phyloP scores from a whole-genome alignment of 208 protist genomes.

The Herpetomonas samuelpessoai region DNA sequence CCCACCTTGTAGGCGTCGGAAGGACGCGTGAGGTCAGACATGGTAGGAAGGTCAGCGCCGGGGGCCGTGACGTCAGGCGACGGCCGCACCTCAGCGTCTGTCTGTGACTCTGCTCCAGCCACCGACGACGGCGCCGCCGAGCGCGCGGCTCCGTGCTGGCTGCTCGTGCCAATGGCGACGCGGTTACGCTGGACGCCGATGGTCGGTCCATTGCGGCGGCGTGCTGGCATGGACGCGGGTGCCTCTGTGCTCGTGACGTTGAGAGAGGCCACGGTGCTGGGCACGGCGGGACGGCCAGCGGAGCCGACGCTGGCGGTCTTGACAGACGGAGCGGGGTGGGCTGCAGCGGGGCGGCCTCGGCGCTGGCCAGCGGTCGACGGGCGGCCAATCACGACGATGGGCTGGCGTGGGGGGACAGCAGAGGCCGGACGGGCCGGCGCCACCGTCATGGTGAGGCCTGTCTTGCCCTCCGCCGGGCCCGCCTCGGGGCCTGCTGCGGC shows the following conservation, averaged over 20 bases:
- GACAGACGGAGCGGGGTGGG: no score
- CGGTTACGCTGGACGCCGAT: not conserved
- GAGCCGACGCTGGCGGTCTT: no score
- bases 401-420: not conserved
- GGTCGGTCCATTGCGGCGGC: no score
- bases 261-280: no score
- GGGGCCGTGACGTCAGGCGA: not conserved
- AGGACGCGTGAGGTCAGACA: constrained; percentile 35
- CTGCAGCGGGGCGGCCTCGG: no score
- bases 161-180: not conserved
- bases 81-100: not conserved
- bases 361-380: not conserved
- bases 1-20: constrained; percentile 43
- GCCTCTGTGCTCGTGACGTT: no score
- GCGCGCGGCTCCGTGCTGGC: not conserved
- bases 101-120: not conserved
- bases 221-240: no score
- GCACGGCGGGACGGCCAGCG: no score
- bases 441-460: no score
- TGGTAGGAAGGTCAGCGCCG: constrained; percentile 15
- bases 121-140: no score
- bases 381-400: not conserved
- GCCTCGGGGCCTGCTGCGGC: not conserved
- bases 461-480: no score
- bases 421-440: not conserved